Evolutionary conservation across 768 basidiomycete genomes (phyloP).

Genomic region (Leccinum rimulosum): DNA sequence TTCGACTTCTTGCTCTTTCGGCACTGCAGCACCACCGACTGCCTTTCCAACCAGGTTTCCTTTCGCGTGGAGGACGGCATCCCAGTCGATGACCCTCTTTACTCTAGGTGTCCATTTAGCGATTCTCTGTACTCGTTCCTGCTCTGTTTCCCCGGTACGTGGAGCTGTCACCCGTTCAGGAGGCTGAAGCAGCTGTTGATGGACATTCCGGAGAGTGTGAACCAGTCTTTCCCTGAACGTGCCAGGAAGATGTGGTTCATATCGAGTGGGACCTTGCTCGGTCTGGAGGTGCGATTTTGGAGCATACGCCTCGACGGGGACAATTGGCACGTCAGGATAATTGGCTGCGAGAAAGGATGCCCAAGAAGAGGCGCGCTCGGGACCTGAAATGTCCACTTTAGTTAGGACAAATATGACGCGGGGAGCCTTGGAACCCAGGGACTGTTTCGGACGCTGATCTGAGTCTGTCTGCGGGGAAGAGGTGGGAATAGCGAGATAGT

Average conservation of each 20-base stretch:
- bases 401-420: constrained; percentile 73
- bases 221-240: constrained; percentile 65
- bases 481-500: constrained; percentile 46
- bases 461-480: neutral
- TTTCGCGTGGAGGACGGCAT: constrained; percentile 47
- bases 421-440: constrained; percentile 28
- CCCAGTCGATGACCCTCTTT: constrained; percentile 72
- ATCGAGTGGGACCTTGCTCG: constrained; percentile 45
- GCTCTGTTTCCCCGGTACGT: constrained; percentile 35
- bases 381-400: constrained; percentile 84
- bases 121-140: constrained; percentile 46
- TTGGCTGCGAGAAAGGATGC: constrained; percentile 49
- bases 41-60: constrained; percentile 43
- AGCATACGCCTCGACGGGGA: constrained; percentile 77
- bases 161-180: constrained; percentile 53
- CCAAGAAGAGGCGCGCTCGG: constrained; percentile 64
- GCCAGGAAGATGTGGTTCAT: constrained; percentile 67
- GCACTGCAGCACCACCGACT: constrained; percentile 43
- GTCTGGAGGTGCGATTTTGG: constrained; percentile 37
- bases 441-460: constrained; percentile 27
- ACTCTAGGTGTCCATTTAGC: constrained; percentile 66
- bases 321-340: constrained; percentile 57
- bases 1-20: constrained; percentile 18
- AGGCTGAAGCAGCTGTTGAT: constrained; percentile 64
- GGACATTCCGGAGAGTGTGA: constrained; percentile 59